These are phyloP conservation scores for Nitzschia sp. DNA, from an alignment of 108 stramenopile genomes.

Conservation along the genomic window DNA sequence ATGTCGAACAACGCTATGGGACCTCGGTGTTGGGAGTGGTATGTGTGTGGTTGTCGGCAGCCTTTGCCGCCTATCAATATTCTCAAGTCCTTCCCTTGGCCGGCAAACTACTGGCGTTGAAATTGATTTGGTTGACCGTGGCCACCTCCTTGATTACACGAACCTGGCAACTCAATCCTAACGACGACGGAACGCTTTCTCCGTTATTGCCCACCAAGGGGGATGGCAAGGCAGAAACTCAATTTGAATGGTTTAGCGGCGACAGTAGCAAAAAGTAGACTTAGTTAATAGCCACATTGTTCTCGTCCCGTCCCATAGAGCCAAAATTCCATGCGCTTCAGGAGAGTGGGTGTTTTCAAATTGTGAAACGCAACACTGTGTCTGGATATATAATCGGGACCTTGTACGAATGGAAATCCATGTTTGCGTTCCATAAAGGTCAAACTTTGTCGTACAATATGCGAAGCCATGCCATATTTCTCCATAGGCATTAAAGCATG, in stretches of 20 bases:
- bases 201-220: constrained; percentile 63
- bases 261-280: too few species aligned
- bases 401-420: too few species aligned
- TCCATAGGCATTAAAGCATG: too few species aligned
- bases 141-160: constrained; percentile 70
- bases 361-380: too few species aligned
- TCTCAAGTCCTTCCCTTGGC: constrained; percentile 60
- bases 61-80: constrained; percentile 71
- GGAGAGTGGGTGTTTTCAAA: too few species aligned
- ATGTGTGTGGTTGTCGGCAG: constrained; percentile 58
- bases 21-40: constrained; percentile 68
- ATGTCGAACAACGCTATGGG: constrained; percentile 87
- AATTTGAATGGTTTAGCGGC: constrained; percentile 73
- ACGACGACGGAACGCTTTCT: constrained; percentile 36
- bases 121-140: constrained; percentile 70
- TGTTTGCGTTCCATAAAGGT: too few species aligned
- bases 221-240: constrained; percentile 42
- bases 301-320: too few species aligned
- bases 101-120: constrained; percentile 71
- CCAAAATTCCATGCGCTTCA: too few species aligned
- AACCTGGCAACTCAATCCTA: constrained; percentile 84
- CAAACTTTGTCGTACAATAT: too few species aligned
- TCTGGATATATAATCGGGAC: too few species aligned
- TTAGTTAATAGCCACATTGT: too few species aligned
- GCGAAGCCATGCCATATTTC: too few species aligned